Evolutionary conservation across 306 rosid genomes (phyloP).

Genomic region (Cicer pinnatifidum): DNA sequence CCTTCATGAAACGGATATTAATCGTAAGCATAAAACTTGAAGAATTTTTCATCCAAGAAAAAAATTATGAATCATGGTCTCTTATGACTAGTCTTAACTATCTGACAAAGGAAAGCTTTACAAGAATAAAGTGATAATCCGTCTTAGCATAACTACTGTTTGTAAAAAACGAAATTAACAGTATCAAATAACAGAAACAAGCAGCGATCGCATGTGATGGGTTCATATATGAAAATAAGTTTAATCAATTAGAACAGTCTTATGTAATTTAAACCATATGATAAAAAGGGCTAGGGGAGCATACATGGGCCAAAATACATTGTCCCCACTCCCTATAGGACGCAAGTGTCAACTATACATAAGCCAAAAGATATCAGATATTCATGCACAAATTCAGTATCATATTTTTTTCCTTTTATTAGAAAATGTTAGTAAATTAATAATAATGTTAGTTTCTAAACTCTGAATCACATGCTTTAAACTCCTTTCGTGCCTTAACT

Average conservation of each 20-base stretch:
- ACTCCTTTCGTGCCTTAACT: background rate
- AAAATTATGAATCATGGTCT: background rate
- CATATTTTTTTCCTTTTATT: background rate
- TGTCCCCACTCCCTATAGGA: too few species aligned
- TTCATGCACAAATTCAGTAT: background rate
- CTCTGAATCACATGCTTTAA: background rate
- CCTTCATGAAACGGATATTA: conserved; percentile 57
- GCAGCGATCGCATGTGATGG: conserved; percentile 1
- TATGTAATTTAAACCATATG: background rate
- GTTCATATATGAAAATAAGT: conserved; percentile 12
- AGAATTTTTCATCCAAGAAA: background rate
- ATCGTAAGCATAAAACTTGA: conserved; percentile 38
- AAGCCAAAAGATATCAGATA: background rate
- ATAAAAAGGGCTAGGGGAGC: background rate
- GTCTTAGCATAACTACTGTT: conserved; percentile 26
- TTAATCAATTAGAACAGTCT: conserved; percentile 1
- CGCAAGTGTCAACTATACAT: too few species aligned
- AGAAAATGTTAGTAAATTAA: background rate
- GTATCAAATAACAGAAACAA: conserved; percentile 36
- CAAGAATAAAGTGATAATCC: conserved; percentile 35
- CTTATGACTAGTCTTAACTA: conserved; percentile 36
- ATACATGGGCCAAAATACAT: background rate
- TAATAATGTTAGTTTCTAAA: background rate
- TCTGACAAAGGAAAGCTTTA: conserved; percentile 22
- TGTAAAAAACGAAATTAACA: conserved; percentile 28